Conservation (phyloP, 805 yeast species). For the Saturnispora besseyi region DNA sequence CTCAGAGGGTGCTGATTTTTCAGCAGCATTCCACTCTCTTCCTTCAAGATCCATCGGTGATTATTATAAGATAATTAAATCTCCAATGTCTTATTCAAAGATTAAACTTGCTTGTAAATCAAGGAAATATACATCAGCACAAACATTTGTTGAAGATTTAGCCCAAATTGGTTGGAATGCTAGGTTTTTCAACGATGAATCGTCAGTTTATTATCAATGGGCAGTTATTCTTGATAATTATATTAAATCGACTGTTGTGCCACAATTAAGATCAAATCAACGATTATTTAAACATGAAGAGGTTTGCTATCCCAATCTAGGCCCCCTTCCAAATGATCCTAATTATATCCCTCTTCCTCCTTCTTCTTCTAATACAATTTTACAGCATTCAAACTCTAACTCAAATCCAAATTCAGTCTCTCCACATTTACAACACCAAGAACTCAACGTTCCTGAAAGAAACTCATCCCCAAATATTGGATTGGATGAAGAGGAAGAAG, state of each 20-base stretch:
- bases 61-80: slow-evolving; percentile 67
- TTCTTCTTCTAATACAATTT: neutral
- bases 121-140: slow-evolving; percentile 47
- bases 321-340: slow-evolving; percentile 49
- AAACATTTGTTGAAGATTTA: slow-evolving; percentile 65
- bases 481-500: neutral
- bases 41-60: slow-evolving; percentile 70
- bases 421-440: neutral
- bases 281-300: slow-evolving; percentile 24
- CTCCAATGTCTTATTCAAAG: slow-evolving; percentile 76
- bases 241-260: slow-evolving; percentile 39
- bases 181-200: slow-evolving; percentile 66
- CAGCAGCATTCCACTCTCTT: slow-evolving; percentile 49
- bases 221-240: slow-evolving; percentile 53
- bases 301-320: slow-evolving; percentile 54
- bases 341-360: neutral
- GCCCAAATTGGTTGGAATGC: slow-evolving; percentile 91
- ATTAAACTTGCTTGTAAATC: slow-evolving; percentile 52
- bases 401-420: neutral
- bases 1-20: slow-evolving; percentile 22
- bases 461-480: neutral
- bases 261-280: slow-evolving; percentile 30
- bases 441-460: neutral
- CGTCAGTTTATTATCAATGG: slow-evolving; percentile 56
- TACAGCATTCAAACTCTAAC: neutral